Evolutionary conservation across 345 rosid genomes (phyloP).

Genomic region (Eucalyptus sp.): DNA sequence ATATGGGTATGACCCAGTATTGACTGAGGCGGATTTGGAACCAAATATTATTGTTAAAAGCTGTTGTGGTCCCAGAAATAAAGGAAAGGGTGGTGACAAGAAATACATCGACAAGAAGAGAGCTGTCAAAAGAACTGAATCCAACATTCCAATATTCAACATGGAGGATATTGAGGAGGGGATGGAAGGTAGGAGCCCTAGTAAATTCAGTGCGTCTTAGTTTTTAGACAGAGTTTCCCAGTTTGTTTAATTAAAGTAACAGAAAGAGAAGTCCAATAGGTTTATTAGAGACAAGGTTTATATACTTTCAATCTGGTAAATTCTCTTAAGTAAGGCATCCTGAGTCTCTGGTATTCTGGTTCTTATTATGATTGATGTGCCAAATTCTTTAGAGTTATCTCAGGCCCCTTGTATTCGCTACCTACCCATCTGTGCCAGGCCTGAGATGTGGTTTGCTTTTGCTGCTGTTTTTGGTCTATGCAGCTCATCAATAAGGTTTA

Average conservation of each 20-base stretch:
- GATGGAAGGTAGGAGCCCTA: neutral
- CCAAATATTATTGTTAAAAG: conserved; percentile 90
- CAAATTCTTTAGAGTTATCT: neutral
- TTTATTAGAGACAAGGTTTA: neutral
- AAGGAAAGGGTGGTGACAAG: conserved; percentile 33
- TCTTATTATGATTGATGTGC: neutral
- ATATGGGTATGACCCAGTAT: conserved; percentile 93
- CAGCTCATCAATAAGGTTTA: neutral
- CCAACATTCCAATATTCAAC: conserved; percentile 3
- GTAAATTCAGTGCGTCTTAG: neutral
- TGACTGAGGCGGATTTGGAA: conserved; percentile 84
- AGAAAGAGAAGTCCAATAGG: neutral
- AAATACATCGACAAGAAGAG: conserved; percentile 7
- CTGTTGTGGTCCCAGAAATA: conserved; percentile 92
- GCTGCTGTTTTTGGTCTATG: neutral
- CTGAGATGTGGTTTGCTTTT: neutral
- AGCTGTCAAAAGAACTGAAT: neutral
- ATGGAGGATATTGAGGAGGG: conserved; percentile 9
- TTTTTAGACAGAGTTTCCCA: neutral
- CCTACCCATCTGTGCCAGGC: neutral
- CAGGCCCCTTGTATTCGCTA: neutral
- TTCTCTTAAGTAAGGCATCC: neutral
- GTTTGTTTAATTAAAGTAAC: neutral
- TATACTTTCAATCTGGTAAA: neutral
- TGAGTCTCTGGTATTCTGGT: neutral